Evolutionary conservation across 2,329 filamentous ascomycete genomes (phyloP).

Genomic region (Cordyceps militaris): DNA sequence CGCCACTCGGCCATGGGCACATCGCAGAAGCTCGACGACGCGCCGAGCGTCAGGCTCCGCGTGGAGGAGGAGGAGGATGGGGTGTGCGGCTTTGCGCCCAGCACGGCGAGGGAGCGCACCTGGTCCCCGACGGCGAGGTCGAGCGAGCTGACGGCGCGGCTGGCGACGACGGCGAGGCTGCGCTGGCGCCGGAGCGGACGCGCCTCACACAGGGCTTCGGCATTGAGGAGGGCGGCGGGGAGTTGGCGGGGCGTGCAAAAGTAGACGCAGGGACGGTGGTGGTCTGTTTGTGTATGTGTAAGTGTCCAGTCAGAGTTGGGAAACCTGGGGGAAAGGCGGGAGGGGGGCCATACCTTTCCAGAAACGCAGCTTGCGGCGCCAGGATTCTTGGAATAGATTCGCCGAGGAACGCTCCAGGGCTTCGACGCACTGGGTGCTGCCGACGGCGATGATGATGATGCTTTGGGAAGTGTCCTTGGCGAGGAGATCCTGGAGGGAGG

Average conservation of each 20-base stretch:
- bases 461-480: not conserved
- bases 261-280: not conserved
- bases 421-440: not conserved
- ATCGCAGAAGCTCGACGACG: not conserved
- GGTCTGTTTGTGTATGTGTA: not conserved
- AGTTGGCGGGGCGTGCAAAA: not conserved
- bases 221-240: not conserved
- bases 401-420: not conserved
- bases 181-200: not conserved
- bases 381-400: not conserved
- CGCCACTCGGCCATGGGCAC: not conserved
- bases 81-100: not conserved
- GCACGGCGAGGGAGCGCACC: not conserved
- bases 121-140: not conserved
- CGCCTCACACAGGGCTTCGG: not conserved
- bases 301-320: not conserved
- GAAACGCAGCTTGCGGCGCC: not conserved
- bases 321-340: too few relatives aligned
- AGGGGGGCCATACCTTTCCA: not conserved
- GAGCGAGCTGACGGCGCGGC: not conserved
- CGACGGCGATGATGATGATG: not conserved
- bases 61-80: not conserved
- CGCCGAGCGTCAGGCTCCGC: not conserved
- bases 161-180: not conserved
- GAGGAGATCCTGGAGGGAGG: not conserved